Base-by-base conservation (phyloP, 306 rosid species). In the Astragalus membranaceus region DNA sequence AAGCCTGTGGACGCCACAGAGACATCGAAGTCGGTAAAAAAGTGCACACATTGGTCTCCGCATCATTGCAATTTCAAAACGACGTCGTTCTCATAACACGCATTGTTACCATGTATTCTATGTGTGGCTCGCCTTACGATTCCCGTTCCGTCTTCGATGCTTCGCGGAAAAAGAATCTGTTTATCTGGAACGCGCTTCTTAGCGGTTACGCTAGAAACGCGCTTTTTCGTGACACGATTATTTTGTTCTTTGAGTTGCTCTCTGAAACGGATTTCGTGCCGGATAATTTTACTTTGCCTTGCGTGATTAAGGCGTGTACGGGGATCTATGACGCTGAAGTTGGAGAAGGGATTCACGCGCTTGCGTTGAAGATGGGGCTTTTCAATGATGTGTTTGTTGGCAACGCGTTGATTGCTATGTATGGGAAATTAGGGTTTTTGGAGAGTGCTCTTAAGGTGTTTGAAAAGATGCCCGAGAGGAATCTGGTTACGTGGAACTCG, bases 401-500 rank as follows among this genome's bases (percentile, higher is more conserved):
- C 9, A 89, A 92, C 66, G 86, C 92, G 12, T 58, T 89, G 79
- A 42, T 88, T 66, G 80, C 95, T 0, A 68, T 88, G 86, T 89
- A 92, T 29, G 96, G 92, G 4, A 92, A 85, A 62, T 86, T 76
- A 11, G 87, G 86, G 72, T 29, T 59, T 12, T 54, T 88, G 49
- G 80, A 68, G 32, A 84, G 81, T 10, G 89, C 96, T 5, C 15
- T 69, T 56, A 76, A 75, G 72, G 32, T 89, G 89, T 89, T 89
- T 67, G 90, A 83, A 0, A 58, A 30, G 42, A 81, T 89, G 95
- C 85, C 88, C 0, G 70, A 69, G 36, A 85, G 79, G 39, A 92
- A 89, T 67, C 76, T 92, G 82, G 86, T 92, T 50, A 81, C 98
- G 58, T 89, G 96, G 95, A 89, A 92, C 79, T 86, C 96, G 23